These are phyloP conservation scores for Solanum stenotomum DNA, from an alignment of 257 asterid genomes.

Conservation along the genomic window DNA sequence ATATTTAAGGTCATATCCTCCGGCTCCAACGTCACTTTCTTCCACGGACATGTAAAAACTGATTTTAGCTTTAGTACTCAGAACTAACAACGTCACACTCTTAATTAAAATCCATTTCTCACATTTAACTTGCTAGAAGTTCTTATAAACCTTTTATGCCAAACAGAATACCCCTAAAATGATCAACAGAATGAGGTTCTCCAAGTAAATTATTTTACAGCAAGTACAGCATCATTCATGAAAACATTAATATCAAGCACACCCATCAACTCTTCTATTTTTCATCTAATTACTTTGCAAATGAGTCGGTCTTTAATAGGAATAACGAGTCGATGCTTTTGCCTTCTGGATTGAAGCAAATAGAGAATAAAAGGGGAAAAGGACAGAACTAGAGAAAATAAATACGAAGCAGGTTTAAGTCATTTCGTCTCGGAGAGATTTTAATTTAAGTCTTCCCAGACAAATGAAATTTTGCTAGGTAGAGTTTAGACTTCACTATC, in stretches of 20 bases:
- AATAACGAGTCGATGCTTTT: neutral
- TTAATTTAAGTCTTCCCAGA: neutral
- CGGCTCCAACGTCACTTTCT: neutral
- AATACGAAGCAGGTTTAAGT: neutral
- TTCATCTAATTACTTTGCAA: neutral
- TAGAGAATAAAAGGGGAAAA: neutral
- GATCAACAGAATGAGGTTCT: neutral
- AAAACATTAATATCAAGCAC: neutral
- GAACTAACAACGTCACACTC: neutral
- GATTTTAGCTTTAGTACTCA: neutral
- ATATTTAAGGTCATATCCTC: neutral
- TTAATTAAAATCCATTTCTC: neutral
- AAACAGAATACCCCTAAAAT: neutral
- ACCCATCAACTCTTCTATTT: neutral
- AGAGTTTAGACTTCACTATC: neutral
- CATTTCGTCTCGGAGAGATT: neutral
- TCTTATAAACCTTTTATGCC: accelerated
- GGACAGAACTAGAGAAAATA: neutral
- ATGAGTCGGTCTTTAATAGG: neutral
- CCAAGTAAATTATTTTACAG: neutral
- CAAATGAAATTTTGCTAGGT: neutral
- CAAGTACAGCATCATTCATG: neutral
- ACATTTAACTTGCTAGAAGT: neutral
- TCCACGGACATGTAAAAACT: neutral
- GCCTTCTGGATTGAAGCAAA: neutral